A percentile compares a stretch with the other conserved stretches of the same genome.
Conservation (phyloP, 495 filamentous ascomycete species). For the Penicillium tannophilum region DNA sequence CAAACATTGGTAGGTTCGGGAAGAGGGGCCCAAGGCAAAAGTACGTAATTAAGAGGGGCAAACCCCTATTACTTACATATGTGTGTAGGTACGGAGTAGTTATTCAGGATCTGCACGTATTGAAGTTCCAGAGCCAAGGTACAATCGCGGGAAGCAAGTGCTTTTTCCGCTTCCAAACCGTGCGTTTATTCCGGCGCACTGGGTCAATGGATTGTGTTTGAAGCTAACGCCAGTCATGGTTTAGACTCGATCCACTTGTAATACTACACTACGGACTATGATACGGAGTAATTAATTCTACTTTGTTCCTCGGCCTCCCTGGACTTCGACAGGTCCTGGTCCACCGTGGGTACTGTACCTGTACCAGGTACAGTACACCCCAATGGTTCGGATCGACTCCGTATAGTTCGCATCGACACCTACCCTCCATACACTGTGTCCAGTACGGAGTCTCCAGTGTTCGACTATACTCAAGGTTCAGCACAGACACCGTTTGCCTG, state of each 20-base stretch:
- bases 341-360: too few species aligned
- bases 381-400: conserved; percentile 2
- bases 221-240: conserved; percentile 34
- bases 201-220: conserved; percentile 37
- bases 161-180: conserved; percentile 18
- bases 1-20: conserved; percentile 4
- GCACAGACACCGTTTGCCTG: conserved; percentile 28
- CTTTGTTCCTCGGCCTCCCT: too few species aligned
- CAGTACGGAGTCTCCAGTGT: neutral
- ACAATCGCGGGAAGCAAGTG: conserved; percentile 22
- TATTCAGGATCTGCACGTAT: neutral
- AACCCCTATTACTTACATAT: neutral
- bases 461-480: neutral
- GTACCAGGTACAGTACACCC: neutral
- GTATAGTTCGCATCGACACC: neutral
- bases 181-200: conserved; percentile 33
- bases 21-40: conserved; percentile 7
- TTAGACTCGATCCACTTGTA: conserved; percentile 24
- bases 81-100: too few species aligned
- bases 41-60: neutral
- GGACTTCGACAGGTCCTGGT: too few species aligned
- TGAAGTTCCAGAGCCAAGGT: conserved; percentile 28
- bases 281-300: too few species aligned
- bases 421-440: too few species aligned
- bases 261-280: too few species aligned